Evolutionary conservation across 352 stramenopile genomes (phyloP).

Genomic region (Phytophthora cryptogea): DNA sequence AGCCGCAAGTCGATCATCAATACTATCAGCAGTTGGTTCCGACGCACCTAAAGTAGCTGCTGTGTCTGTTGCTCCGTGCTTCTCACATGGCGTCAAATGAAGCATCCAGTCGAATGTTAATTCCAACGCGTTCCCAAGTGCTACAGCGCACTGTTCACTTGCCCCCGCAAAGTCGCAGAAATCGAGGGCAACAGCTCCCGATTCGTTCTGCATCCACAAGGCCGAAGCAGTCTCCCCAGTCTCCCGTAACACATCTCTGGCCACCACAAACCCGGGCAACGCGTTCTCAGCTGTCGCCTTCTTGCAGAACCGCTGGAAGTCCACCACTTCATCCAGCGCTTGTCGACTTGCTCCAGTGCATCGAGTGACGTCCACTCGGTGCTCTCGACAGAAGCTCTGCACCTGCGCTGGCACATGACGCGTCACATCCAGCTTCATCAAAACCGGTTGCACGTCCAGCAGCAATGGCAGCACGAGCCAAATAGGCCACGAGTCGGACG

Average conservation of each 20-base stretch:
- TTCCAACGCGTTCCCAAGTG: slow-evolving; percentile 26
- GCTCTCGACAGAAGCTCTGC: slow-evolving; percentile 43
- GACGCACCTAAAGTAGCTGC: neutral
- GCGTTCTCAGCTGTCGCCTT: neutral
- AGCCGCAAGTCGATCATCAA: slow-evolving; percentile 19
- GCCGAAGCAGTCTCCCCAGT: neutral
- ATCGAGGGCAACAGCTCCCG: slow-evolving; percentile 44
- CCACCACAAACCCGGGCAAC: slow-evolving; percentile 42
- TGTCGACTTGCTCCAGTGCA: slow-evolving; percentile 31
- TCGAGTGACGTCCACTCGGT: slow-evolving; percentile 28
- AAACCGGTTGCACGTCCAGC: slow-evolving; percentile 54
- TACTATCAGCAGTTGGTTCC: neutral
- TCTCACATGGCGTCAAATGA: slow-evolving; percentile 29
- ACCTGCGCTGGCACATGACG: slow-evolving; percentile 35
- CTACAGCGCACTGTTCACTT: slow-evolving; percentile 18
- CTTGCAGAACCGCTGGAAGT: slow-evolving; percentile 36
- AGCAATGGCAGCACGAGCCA: slow-evolving; percentile 48
- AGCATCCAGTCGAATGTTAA: slow-evolving; percentile 50
- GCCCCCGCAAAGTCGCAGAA: slow-evolving; percentile 41
- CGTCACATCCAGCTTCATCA: slow-evolving; percentile 43
- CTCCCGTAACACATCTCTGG: slow-evolving; percentile 40
- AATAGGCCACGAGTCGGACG: slow-evolving; percentile 5
- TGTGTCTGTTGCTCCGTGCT: neutral
- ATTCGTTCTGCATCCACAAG: slow-evolving; percentile 45
- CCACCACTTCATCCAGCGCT: slow-evolving; percentile 35